These are phyloP conservation scores for Pichia sp. DNA, from an alignment of 1,139 yeast species.

Conservation along the genomic window DNA sequence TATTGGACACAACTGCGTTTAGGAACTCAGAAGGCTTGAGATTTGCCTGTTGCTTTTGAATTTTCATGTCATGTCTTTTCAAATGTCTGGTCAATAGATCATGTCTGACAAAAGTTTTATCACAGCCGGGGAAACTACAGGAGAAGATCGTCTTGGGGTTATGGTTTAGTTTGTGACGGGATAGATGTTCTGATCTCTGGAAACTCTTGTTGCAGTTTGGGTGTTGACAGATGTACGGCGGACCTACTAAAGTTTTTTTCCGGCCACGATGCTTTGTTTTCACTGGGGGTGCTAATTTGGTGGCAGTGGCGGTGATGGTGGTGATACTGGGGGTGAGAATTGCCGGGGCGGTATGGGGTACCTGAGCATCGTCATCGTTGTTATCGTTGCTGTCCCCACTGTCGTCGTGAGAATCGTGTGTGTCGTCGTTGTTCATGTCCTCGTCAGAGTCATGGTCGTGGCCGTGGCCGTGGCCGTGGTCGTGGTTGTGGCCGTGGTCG, in stretches of 20 bases:
- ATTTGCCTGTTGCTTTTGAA: constrained; percentile 7
- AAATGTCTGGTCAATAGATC: constrained; percentile 47
- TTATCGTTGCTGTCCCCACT: too few species aligned
- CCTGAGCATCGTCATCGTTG: background rate
- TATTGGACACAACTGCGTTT: constrained; percentile 10
- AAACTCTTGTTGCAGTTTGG: constrained; percentile 30
- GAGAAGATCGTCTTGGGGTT: constrained; percentile 35
- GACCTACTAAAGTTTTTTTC: constrained; percentile 21
- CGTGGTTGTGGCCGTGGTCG: too few species aligned
- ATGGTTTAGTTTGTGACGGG: constrained; percentile 32
- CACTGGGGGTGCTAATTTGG: background rate
- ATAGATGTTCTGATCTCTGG: constrained; percentile 31
- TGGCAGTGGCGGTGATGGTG: background rate
- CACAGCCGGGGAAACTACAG: constrained; percentile 43
- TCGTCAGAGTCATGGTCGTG: too few species aligned
- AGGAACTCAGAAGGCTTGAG: constrained; percentile 7
- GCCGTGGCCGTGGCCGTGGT: too few species aligned
- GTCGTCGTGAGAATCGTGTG: too few species aligned
- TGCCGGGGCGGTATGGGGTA: background rate
- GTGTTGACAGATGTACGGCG: constrained; percentile 26
- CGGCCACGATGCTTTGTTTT: constrained; percentile 13
- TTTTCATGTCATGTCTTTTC: constrained; percentile 39
- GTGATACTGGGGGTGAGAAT: too few species aligned
- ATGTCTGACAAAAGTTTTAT: constrained; percentile 53
- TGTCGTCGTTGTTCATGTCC: too few species aligned